phyloP scores from a whole-genome alignment of 345 rosid genomes.

The Eucalyptus coolabah region DNA sequence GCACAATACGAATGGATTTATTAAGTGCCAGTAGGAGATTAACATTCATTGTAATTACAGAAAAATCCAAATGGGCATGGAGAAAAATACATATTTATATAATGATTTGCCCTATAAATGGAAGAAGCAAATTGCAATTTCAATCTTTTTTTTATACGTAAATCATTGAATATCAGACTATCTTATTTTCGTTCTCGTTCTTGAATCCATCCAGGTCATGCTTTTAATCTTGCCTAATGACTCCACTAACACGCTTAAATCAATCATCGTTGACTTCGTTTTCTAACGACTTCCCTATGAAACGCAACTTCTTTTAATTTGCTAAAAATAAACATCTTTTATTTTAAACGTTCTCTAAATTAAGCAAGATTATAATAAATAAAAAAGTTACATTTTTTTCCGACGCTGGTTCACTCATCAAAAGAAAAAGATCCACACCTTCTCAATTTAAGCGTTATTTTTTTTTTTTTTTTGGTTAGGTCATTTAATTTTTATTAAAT shows the following conservation, averaged over 20 bases:
- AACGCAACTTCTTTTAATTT: neutral
- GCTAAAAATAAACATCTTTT: neutral
- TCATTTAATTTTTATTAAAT: neutral
- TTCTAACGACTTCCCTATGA: neutral
- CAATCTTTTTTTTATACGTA: neutral
- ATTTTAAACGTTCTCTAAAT: neutral
- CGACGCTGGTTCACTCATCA: neutral
- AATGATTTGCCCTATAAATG: neutral
- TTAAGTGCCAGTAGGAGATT: neutral
- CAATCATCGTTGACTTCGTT: neutral
- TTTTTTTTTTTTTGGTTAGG: neutral
- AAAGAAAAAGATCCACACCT: neutral
- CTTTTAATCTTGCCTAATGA: neutral
- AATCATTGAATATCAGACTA: neutral
- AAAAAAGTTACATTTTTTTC: too few species aligned
- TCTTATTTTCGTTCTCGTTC: neutral
- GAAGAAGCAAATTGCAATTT: neutral
- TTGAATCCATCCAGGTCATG: neutral
- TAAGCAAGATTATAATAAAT: neutral
- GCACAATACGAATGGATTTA: neutral
- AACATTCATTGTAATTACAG: neutral
- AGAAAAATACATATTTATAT: neutral
- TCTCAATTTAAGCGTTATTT: neutral
- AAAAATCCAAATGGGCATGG: neutral
- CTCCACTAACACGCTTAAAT: neutral